These are phyloP conservation scores for Malus hybrid DNA, from an alignment of 331 rosid genomes.

Conservation along the genomic window DNA sequence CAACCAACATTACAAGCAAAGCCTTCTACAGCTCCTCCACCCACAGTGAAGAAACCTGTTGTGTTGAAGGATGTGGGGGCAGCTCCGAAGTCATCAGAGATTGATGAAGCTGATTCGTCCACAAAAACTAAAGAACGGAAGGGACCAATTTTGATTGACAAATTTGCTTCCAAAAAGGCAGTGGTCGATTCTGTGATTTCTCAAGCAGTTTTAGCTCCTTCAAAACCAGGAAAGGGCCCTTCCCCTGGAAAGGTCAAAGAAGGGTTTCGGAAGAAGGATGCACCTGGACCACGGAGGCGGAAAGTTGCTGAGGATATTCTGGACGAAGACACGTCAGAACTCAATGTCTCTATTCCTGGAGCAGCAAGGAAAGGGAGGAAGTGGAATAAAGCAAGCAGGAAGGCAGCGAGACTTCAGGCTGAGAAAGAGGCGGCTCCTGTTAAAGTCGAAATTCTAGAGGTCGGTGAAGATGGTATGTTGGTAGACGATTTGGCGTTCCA, in stretches of 20 bases:
- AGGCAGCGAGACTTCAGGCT: slow-evolving; percentile 90
- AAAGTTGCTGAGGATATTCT: slow-evolving; percentile 25
- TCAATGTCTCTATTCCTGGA: slow-evolving; percentile 61
- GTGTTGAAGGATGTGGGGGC: slow-evolving; percentile 78
- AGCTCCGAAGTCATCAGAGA: slow-evolving; percentile 19
- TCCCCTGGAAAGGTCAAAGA: slow-evolving; percentile 61
- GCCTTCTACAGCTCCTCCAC: slow-evolving; percentile 62
- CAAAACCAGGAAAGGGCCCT: slow-evolving; percentile 72
- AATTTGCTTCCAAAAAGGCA: slow-evolving; percentile 76
- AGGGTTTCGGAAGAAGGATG: slow-evolving; percentile 62
- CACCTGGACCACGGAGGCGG: slow-evolving; percentile 62
- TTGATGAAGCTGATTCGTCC: slow-evolving; percentile 22
- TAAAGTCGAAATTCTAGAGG: slow-evolving; percentile 93
- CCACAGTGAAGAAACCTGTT: slow-evolving; percentile 51
- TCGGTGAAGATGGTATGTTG: slow-evolving; percentile 68
- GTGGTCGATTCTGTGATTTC: slow-evolving; percentile 60
- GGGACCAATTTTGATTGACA: slow-evolving; percentile 79
- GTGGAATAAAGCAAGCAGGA: slow-evolving; percentile 97
- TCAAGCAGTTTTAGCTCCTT: slow-evolving; percentile 64
- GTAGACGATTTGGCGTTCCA: slow-evolving; percentile 76
- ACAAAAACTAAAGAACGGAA: slow-evolving; percentile 46
- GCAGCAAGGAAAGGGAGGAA: slow-evolving; percentile 85
- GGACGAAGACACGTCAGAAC: slow-evolving; percentile 65
- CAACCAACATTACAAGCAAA: slow-evolving; percentile 61
- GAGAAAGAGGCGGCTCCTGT: slow-evolving; percentile 97